Evolutionary conservation across 2,329 filamentous ascomycete species (phyloP).

Genomic region (Ophiostoma sp.): DNA sequence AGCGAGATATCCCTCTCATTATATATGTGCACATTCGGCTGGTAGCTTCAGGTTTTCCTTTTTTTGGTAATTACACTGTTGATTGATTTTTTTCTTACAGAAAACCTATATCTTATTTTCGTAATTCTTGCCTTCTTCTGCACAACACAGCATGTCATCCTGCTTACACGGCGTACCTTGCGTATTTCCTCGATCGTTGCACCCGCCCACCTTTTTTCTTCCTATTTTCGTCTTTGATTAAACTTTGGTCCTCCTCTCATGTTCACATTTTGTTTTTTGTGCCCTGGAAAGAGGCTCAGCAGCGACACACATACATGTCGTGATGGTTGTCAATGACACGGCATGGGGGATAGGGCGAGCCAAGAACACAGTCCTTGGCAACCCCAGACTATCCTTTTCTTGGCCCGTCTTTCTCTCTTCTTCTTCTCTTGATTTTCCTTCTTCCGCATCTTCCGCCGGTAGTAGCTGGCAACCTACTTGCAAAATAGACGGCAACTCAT

Average conservation of each 20-base stretch:
- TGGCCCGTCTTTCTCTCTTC: not conserved
- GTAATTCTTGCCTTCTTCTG: not conserved
- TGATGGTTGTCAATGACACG: not conserved
- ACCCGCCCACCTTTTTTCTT: not conserved
- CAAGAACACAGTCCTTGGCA: not conserved
- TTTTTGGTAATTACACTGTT: not conserved
- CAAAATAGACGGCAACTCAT: not conserved
- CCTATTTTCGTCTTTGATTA: not conserved
- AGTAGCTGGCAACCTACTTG: not conserved
- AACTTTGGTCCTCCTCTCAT: not conserved
- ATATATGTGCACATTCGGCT: too few species aligned
- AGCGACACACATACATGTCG: not conserved
- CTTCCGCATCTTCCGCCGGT: not conserved
- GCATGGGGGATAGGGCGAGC: not conserved
- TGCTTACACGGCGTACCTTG: slow-evolving; percentile 6
- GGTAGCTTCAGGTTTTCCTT: not conserved
- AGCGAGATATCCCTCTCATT: too few species aligned
- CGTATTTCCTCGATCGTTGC: not conserved
- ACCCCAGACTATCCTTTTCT: not conserved
- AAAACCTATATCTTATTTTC: not conserved
- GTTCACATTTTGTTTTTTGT: not conserved
- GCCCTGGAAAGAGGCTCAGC: not conserved
- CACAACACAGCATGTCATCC: not conserved
- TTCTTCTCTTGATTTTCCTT: not conserved
- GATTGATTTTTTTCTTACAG: not conserved